Evolutionary conservation across 2,329 filamentous ascomycete genomes (phyloP).

Genomic region (Arthrobotrys megalospora): DNA sequence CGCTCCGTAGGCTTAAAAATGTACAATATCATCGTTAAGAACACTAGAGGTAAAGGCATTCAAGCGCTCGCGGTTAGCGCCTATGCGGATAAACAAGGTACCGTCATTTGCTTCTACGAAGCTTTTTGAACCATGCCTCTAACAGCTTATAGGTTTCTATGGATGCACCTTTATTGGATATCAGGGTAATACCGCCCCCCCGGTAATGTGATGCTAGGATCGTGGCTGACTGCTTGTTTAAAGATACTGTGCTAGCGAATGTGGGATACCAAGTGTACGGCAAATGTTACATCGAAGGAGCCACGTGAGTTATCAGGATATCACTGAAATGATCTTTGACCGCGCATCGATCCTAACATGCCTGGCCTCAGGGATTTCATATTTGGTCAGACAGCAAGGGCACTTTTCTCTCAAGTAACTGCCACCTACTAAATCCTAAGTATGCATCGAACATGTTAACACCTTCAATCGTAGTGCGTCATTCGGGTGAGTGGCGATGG

Average conservation of each 20-base stretch:
- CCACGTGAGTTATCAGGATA: constrained; percentile 66
- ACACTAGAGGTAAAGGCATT: constrained; percentile 69
- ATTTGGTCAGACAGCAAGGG: constrained; percentile 72
- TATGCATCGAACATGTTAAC: not conserved
- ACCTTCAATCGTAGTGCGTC: constrained; percentile 22
- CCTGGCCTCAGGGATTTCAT: constrained; percentile 70
- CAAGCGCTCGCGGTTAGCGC: constrained; percentile 73
- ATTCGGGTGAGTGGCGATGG: constrained; percentile 71
- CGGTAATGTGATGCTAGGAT: not conserved
- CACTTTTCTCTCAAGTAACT: constrained; percentile 72
- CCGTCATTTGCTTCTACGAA: not conserved
- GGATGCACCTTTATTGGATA: constrained; percentile 72
- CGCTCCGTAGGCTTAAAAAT: constrained; percentile 72
- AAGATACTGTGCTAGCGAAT: constrained; percentile 71
- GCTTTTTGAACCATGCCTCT: not conserved
- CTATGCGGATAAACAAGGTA: constrained; percentile 70
- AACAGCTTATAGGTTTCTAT: constrained; percentile 69
- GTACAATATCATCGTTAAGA: constrained; percentile 76
- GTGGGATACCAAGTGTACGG: constrained; percentile 73
- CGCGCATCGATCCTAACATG: not conserved
- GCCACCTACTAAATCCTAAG: constrained; percentile 50
- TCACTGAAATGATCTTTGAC: not conserved
- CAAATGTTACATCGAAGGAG: constrained; percentile 73
- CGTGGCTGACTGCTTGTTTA: constrained; percentile 5
- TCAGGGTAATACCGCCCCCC: constrained; percentile 67